Base-by-base conservation (phyloP, 768 basidiomycete genomes). In the Omphalotus guepiniiformis region DNA sequence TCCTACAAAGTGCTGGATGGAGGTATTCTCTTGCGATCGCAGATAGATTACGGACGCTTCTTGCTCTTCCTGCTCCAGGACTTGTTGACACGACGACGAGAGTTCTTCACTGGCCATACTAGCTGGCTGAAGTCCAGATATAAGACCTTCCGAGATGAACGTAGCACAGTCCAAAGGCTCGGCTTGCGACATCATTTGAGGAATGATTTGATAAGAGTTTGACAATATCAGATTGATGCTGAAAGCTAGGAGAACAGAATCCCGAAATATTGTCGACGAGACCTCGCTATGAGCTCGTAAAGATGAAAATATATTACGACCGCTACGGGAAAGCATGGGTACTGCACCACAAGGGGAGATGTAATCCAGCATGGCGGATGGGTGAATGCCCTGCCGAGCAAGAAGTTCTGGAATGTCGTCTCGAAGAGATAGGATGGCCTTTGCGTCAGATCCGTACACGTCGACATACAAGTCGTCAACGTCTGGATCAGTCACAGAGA, bases 1-100 rank as follows among this genome's bases (percentile, higher is more conserved):
- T 9, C 79, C 78, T 25, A 77, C 75, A 48, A 74, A 78, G 54
- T 72, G 65, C 53, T 64, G 61, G 9, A 78, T 59, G 23, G 38
- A 47, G 2, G 32, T 37, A 18, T 48, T 47, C 32, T 23, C 35
- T 28, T 13, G 41, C 32, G 42, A 56, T 12, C 68, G 64, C 25
- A 55, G 42, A 32, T 49, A 56, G 11, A 60, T 55, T 19, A 55
- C 54, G n/a, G 52, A 29, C 9, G 64, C 64, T 6, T 56, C 51
- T 25, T 60, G 48, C 21, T 58, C 56, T 49, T 72, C 70, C 6
- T 56, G 52, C 30, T 62, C 63, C 15, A 71, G 53, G 3, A 58
- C 55, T 42, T 50, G 52, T 48, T 58, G 54, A 51, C 66, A 74
- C 32, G 57, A 56, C 19, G 52, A n/a, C 29, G 16, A 22, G 18